Percentiles rank a stretch among this genome's conserved stretches.
phyloP scores from a whole-genome alignment of 306 rosid species.

The Echinosophora koreensis region DNA sequence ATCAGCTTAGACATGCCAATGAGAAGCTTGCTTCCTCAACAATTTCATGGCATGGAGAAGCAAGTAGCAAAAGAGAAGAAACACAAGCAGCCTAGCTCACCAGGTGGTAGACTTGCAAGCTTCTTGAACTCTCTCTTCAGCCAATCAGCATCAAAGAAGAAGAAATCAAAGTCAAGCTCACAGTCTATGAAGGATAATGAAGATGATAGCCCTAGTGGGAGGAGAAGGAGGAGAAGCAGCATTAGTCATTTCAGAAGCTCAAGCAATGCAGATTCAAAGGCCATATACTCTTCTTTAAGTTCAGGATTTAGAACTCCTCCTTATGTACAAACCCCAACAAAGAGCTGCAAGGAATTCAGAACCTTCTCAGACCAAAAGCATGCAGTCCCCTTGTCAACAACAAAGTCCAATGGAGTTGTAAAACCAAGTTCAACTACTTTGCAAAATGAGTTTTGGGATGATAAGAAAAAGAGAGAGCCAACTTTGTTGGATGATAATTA shows the following conservation, averaged over 20 bases:
- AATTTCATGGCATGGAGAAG: slow-evolving; percentile 59
- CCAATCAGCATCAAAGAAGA: slow-evolving; percentile 89
- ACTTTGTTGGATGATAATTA: slow-evolving; percentile 52
- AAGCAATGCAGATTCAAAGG: slow-evolving; percentile 64
- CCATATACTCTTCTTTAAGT: slow-evolving; percentile 69
- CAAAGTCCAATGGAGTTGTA: slow-evolving; percentile 43
- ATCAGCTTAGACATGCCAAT: slow-evolving; percentile 94
- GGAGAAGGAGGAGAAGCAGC: slow-evolving; percentile 86
- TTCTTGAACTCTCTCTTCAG: slow-evolving; percentile 93
- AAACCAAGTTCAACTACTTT: slow-evolving; percentile 43
- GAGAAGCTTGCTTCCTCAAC: slow-evolving; percentile 74
- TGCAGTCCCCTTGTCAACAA: slow-evolving; percentile 51
- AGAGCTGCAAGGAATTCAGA: slow-evolving; percentile 75
- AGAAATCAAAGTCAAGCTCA: slow-evolving; percentile 76
- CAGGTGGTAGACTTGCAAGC: slow-evolving; percentile 92
- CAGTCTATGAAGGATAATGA: slow-evolving; percentile 77
- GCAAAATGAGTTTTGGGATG: slow-evolving; percentile 58
- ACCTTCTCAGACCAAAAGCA: slow-evolving; percentile 68
- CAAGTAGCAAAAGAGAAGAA: slow-evolving; percentile 74
- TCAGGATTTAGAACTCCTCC: slow-evolving; percentile 90
- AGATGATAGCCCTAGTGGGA: slow-evolving; percentile 75
- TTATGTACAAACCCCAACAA: slow-evolving; percentile 71
- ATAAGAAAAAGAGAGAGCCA: slow-evolving; percentile 58
- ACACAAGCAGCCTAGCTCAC: slow-evolving; percentile 91
- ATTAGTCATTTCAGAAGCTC: slow-evolving; percentile 91